Evolutionary conservation across 495 filamentous ascomycete species (phyloP), one percentile per base, ranked within the genome.

Genomic region (Xylaria nigripes): DNA sequence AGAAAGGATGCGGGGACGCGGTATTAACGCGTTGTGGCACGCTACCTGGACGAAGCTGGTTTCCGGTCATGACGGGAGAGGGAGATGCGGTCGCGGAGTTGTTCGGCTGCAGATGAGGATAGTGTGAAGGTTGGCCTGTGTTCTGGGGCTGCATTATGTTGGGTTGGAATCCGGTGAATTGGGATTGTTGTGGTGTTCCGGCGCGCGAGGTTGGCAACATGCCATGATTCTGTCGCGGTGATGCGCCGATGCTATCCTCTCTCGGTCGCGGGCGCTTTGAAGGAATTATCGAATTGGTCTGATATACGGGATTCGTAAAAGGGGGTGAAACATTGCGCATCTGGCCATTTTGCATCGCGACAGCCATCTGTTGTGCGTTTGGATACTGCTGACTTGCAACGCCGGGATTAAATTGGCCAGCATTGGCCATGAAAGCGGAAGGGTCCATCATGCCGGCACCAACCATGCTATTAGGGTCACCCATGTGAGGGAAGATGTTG

Each of bases 1-100:
- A 90, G 70, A 94, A 96, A 0, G 90, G 90, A 65, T 89, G 89
- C 3, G 92, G 92, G 15, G 92, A 96, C 29, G 89, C 83, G 23
- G 93, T 96, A 55, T 89, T 84, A 68, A 96, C 86, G 51, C 90
- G 74, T 70, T 91, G 88, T 13, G 86, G 86, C 32, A 83, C 80
- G 61, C 73, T 80, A 9, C 78, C 76, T 19, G 78, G 76, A 49
- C 79, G 78, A 61, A 80, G 69, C 68, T 93, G 90, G 68, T 91
- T 90, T 5, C 64, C 64, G 43, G 76, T 76, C 75, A 90, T 79
- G 61, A 89, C 78, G 44, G 92, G 92, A 2, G 92, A 96, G 40
- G 90, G 91, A 18, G 87, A 92, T 48, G 90, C 84, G 66, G 86
- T 91, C 40, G 83, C 76, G 10, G 90, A 86, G 27, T 84, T 83